Base-by-base conservation (phyloP, 2,329 filamentous ascomycete species). In the Chalaropsis ovoidea region DNA sequence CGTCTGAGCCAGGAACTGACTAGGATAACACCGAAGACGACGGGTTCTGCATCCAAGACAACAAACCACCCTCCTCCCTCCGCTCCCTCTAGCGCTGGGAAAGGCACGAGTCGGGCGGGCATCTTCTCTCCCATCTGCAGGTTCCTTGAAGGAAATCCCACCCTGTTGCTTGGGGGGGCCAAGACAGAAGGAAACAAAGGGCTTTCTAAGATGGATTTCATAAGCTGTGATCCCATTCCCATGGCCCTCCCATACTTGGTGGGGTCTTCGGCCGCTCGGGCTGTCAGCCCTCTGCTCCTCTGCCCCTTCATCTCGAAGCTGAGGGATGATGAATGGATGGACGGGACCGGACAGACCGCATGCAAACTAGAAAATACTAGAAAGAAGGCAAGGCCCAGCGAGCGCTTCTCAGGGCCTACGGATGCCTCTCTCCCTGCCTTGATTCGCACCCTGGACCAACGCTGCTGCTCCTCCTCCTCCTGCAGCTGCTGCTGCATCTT, bases 31-130 rank as follows among this genome's bases (percentile, higher is more conserved):
- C 15, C 54, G 13, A 39, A 39, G 27, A 58, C 31, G 54, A 58
- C 47, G 22, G 54, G 24, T 10, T 35, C 24, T 35, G 31, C 27
- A 58, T 58, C 27, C 17, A 58, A 58, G 54, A 58, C 54, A 58
- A 35, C 54, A 58, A 58, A 35, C 27, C 31, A 17, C 27, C 24
- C 54, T 58, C 24, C 24, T 13, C 35, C 52, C 31, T 7, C 22
- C 52, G 22, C 27, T 56, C 24, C 24, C 24, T 56, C 52, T 56
- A 17, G 52, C 52, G 22, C 27, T 56, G 22, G 8, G 24, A 3
- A n/a, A 31, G 31, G 31, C 24, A 17, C 8, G 27, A 58, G 54
- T 10, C n/a, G 54, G 27, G 27, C 6, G 54, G 54, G 54, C 54
- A n/a, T 58, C 7, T 10, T 27, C 7, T 35, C 54, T 19, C 54